These are phyloP conservation scores for Colletotrichum filicis DNA, from an alignment of 2,329 filamentous ascomycete species.

Conservation along the genomic window DNA sequence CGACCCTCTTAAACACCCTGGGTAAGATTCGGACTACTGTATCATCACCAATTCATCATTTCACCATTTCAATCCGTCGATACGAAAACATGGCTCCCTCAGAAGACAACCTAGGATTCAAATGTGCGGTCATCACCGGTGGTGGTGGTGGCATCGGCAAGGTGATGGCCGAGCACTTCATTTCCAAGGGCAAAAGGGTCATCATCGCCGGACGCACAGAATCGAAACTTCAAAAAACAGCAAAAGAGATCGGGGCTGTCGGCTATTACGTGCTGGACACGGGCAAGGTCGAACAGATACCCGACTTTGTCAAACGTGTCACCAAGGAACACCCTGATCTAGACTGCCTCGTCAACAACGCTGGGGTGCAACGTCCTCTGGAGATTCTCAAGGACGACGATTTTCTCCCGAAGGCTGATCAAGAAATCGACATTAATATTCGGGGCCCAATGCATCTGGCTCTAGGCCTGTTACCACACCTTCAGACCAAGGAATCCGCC, in stretches of 20 bases:
- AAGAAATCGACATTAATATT: slow-evolving; percentile 69
- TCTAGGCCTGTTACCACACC: slow-evolving; percentile 59
- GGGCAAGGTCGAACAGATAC: slow-evolving; percentile 54
- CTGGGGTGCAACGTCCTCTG: slow-evolving; percentile 66
- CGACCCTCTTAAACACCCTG: background rate
- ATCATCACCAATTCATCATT: background rate
- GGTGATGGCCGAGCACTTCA: slow-evolving; percentile 57
- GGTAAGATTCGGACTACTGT: background rate
- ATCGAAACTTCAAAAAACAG: slow-evolving; percentile 58
- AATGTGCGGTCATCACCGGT: slow-evolving; percentile 60
- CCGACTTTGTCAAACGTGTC: slow-evolving; percentile 56
- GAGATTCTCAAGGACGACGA: slow-evolving; percentile 52
- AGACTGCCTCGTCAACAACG: slow-evolving; percentile 70
- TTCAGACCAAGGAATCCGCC: slow-evolving; percentile 52
- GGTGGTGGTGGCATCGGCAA: slow-evolving; percentile 64
- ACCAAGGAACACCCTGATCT: slow-evolving; percentile 57
- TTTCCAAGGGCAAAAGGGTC: slow-evolving; percentile 59
- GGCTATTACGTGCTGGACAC: slow-evolving; percentile 66
- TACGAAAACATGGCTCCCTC: background rate
- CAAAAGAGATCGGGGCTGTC: slow-evolving; percentile 54
- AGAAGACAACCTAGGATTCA: slow-evolving; percentile 44
- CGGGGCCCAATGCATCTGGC: slow-evolving; percentile 67
- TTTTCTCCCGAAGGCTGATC: slow-evolving; percentile 62
- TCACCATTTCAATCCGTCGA: background rate
- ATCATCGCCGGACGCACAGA: slow-evolving; percentile 66